These are phyloP conservation scores for Emmonsia crescens DNA, from an alignment of 2,329 filamentous ascomycete genomes.

Conservation along the genomic window DNA sequence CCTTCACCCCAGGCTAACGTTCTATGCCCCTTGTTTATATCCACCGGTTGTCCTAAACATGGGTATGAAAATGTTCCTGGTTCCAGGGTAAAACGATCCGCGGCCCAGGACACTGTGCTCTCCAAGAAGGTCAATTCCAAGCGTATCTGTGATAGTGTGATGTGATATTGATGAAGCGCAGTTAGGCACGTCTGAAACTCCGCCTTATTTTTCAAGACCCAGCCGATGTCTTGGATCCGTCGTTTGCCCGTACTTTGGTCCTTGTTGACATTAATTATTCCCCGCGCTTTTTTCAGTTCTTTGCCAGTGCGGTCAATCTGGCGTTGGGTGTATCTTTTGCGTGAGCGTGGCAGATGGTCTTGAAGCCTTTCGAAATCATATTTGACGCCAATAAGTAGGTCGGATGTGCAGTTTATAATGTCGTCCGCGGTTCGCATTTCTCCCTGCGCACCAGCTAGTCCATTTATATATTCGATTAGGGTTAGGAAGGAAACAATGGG, in stretches of 20 bases:
- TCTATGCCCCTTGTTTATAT: neutral
- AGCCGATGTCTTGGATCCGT: neutral
- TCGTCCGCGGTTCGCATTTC: neutral
- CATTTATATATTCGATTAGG: constrained; percentile 1
- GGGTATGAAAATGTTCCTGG: neutral
- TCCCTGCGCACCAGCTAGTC: neutral
- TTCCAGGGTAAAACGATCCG: neutral
- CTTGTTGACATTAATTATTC: neutral
- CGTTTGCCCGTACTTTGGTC: neutral
- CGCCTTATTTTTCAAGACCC: constrained; percentile 1
- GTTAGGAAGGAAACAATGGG: neutral
- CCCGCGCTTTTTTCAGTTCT: neutral
- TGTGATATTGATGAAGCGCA: neutral
- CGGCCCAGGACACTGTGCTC: neutral
- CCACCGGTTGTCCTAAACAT: neutral
- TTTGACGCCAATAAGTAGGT: neutral
- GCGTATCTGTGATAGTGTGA: neutral
- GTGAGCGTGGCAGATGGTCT: neutral
- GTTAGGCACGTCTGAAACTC: neutral
- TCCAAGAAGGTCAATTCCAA: neutral
- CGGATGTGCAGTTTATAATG: neutral
- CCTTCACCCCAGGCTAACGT: neutral
- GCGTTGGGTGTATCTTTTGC: neutral
- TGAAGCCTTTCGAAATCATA: neutral
- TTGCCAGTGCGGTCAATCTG: neutral